phyloP scores from a whole-genome alignment of 2,329 filamentous ascomycete genomes.

The Fusarium abutilonis region DNA sequence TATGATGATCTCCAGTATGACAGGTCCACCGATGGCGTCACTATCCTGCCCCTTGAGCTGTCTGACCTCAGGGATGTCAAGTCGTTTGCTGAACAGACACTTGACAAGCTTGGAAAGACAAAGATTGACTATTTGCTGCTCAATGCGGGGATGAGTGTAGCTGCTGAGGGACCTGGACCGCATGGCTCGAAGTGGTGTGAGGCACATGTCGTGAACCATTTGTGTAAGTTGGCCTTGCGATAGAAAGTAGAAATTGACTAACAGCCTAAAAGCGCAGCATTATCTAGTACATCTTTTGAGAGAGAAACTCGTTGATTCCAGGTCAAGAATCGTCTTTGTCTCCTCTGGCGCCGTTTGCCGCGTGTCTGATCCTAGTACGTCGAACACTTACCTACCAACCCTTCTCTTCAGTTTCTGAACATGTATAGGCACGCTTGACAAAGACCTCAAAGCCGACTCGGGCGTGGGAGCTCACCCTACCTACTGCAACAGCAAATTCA shows the following conservation, averaged over 20 bases:
- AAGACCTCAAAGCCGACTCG: slow-evolving; percentile 53
- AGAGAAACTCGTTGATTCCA: slow-evolving; percentile 58
- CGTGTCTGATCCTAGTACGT: slow-evolving; percentile 53
- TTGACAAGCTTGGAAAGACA: slow-evolving; percentile 53
- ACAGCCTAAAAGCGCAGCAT: slow-evolving; percentile 57
- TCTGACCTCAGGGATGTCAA: slow-evolving; percentile 56
- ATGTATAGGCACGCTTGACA: slow-evolving; percentile 49
- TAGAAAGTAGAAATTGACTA: slow-evolving; percentile 8
- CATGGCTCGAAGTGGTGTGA: slow-evolving; percentile 62
- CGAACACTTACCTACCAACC: accelerated
- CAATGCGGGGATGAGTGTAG: slow-evolving; percentile 59
- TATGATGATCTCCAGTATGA: slow-evolving; percentile 57
- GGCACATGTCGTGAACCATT: slow-evolving; percentile 61
- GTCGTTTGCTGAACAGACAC: slow-evolving; percentile 57
- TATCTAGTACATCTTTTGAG: slow-evolving; percentile 62
- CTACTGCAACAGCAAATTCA: slow-evolving; percentile 61
- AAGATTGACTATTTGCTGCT: slow-evolving; percentile 61
- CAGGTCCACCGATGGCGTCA: slow-evolving; percentile 52
- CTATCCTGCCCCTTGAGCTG: slow-evolving; percentile 61
- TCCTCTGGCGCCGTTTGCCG: slow-evolving; percentile 60
- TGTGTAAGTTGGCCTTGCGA: slow-evolving; percentile 51
- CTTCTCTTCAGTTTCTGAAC: slow-evolving; percentile 3
- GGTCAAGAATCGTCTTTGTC: slow-evolving; percentile 60
- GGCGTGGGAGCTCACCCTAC: slow-evolving; percentile 44
- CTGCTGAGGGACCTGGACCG: slow-evolving; percentile 49